Conservation (phyloP, 1,139 yeast species). For the Candida anutae region DNA sequence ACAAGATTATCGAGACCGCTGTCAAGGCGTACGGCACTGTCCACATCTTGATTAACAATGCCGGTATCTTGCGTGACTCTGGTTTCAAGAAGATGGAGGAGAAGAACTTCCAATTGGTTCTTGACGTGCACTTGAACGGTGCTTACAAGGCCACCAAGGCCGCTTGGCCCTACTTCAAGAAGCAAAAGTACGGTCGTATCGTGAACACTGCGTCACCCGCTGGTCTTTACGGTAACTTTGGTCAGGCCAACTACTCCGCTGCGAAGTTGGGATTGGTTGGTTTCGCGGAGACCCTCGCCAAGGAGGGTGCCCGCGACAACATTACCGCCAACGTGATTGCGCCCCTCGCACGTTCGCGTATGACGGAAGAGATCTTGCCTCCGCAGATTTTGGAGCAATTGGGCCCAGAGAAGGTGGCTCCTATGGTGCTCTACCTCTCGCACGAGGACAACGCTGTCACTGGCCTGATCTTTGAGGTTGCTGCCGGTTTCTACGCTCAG, state of each 20-base stretch:
- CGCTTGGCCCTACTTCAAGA: conserved; percentile 86
- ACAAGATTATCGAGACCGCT: conserved; percentile 79
- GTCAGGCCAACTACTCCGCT: conserved; percentile 93
- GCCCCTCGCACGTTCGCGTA: conserved; percentile 90
- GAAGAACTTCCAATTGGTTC: conserved; percentile 69
- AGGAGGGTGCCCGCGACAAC: conserved; percentile 84
- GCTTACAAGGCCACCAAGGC: conserved; percentile 81
- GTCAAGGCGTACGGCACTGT: conserved; percentile 82
- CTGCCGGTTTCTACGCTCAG: conserved; percentile 90
- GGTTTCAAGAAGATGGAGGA: conserved; percentile 78
- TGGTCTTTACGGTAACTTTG: conserved; percentile 93
- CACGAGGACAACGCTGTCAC: conserved; percentile 55
- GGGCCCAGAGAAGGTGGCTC: conserved; percentile 85
- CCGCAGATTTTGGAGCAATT: conserved; percentile 74
- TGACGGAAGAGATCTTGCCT: conserved; percentile 90
- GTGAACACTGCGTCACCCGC: conserved; percentile 95
- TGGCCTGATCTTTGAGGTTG: conserved; percentile 83
- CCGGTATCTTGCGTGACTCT: conserved; percentile 81
- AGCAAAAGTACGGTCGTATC: conserved; percentile 83
- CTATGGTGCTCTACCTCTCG: conserved; percentile 74
- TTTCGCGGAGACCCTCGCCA: conserved; percentile 87
- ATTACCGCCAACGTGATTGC: conserved; percentile 84
- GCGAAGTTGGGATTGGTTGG: conserved; percentile 90
- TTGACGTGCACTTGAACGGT: conserved; percentile 86
- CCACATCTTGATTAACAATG: conserved; percentile 86